A percentile compares a stretch with the other conserved stretches of the same genome.
These are phyloP conservation scores for Kodamaea fungicola DNA, from an alignment of 1,139 yeast species.

Conservation along the genomic window DNA sequence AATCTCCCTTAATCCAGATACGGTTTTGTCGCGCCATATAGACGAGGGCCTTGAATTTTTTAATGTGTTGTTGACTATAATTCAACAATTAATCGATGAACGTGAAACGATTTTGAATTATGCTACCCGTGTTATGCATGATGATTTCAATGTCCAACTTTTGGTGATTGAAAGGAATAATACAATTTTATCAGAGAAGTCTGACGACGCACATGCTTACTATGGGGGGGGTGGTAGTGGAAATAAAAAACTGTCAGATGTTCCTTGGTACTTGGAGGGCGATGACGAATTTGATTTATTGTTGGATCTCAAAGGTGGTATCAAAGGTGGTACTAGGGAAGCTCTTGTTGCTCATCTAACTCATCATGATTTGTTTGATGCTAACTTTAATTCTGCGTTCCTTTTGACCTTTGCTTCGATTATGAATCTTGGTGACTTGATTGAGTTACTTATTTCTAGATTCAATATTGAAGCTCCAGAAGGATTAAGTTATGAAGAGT, in stretches of 20 bases:
- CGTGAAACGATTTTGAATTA: constrained; percentile 67
- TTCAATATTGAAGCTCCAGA: constrained; percentile 83
- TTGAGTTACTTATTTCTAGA: constrained; percentile 59
- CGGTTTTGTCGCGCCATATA: constrained; percentile 44
- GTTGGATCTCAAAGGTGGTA: constrained; percentile 67
- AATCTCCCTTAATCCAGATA: constrained; percentile 48
- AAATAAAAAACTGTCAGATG: constrained; percentile 30
- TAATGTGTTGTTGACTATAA: constrained; percentile 40
- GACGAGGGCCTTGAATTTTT: constrained; percentile 44
- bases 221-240: constrained; percentile 31
- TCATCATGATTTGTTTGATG: constrained; percentile 69
- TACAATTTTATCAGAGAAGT: constrained; percentile 40
- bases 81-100: constrained; percentile 63
- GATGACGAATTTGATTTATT: constrained; percentile 74
- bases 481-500: constrained; percentile 81
- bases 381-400: constrained; percentile 67
- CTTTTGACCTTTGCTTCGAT: constrained; percentile 76
- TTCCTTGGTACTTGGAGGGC: constrained; percentile 80
- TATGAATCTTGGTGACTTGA: constrained; percentile 63
- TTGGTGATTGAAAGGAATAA: constrained; percentile 61
- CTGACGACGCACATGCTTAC: constrained; percentile 36
- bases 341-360: constrained; percentile 84
- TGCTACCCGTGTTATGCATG: constrained; percentile 75
- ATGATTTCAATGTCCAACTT: constrained; percentile 62
- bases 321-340: constrained; percentile 82